These are phyloP conservation scores for Hura crepitans DNA, from an alignment of 441 rosid species.

Conservation along the genomic window DNA sequence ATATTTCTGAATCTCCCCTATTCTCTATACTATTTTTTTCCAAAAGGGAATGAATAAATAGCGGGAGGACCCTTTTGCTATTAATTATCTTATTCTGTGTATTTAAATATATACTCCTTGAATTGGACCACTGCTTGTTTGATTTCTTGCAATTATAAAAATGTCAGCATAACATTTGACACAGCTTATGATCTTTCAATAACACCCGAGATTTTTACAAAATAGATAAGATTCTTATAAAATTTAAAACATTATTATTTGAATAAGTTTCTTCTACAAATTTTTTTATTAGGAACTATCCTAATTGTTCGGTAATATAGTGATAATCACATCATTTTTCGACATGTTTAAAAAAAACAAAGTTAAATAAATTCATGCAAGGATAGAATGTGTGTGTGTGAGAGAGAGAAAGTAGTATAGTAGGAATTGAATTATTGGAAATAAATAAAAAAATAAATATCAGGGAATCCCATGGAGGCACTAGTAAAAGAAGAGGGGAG, in stretches of 20 bases:
- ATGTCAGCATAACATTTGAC: background rate
- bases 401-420: too few species aligned
- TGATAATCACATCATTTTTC: too few species aligned
- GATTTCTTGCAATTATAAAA: background rate
- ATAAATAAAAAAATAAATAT: constrained; percentile 10
- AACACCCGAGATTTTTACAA: constrained; percentile 6
- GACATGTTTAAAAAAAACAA: too few species aligned
- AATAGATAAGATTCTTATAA: too few species aligned
- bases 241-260: too few species aligned
- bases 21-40: background rate
- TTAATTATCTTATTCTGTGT: constrained; percentile 8
- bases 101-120: background rate
- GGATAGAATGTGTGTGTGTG: too few species aligned
- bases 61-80: constrained; percentile 20
- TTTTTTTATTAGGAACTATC: too few species aligned
- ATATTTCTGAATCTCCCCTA: constrained; percentile 18
- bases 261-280: too few species aligned
- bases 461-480: constrained; percentile 16
- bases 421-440: constrained; percentile 28
- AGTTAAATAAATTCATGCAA: too few species aligned
- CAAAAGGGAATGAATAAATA: too few species aligned
- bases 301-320: too few species aligned
- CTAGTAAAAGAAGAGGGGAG: constrained; percentile 16
- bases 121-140: background rate
- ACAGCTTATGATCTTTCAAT: background rate